Percentiles rank a stretch among this genome's conserved stretches.
phyloP scores from a whole-genome alignment of 1,139 yeast genomes.

The Lipomyces yarrowii region DNA sequence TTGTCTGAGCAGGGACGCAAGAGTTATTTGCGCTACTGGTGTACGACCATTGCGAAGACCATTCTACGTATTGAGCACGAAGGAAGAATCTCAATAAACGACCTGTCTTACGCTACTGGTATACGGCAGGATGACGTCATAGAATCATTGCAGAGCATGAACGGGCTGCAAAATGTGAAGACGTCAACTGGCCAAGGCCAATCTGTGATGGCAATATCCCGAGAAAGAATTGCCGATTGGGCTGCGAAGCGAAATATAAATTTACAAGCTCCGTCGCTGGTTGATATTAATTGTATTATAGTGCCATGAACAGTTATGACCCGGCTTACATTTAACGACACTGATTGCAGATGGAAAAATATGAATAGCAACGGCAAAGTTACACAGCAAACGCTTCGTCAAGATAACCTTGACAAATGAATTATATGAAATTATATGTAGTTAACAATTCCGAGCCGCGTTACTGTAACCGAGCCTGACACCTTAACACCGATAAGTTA shows the following conservation, averaged over 20 bases:
- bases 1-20: constrained; percentile 77
- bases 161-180: constrained; percentile 41
- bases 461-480: neutral
- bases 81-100: constrained; percentile 50
- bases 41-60: constrained; percentile 51
- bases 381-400: neutral
- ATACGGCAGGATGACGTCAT: constrained; percentile 71
- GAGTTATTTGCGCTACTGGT: constrained; percentile 81
- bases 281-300: constrained; percentile 23
- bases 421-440: neutral
- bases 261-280: constrained; percentile 8
- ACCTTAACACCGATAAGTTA: neutral
- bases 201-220: neutral
- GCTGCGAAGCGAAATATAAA: constrained; percentile 11
- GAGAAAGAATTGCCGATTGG: constrained; percentile 16
- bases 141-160: constrained; percentile 64
- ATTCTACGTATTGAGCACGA: constrained; percentile 39
- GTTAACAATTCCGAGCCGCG: neutral
- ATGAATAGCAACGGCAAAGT: neutral
- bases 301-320: constrained; percentile 2
- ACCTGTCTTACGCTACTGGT: constrained; percentile 63
- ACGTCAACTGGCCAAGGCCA: neutral
- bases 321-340: too few species aligned
- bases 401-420: neutral
- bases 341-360: neutral